Base-by-base conservation (phyloP, 441 rosid genomes). In the Populus tomentosa region DNA sequence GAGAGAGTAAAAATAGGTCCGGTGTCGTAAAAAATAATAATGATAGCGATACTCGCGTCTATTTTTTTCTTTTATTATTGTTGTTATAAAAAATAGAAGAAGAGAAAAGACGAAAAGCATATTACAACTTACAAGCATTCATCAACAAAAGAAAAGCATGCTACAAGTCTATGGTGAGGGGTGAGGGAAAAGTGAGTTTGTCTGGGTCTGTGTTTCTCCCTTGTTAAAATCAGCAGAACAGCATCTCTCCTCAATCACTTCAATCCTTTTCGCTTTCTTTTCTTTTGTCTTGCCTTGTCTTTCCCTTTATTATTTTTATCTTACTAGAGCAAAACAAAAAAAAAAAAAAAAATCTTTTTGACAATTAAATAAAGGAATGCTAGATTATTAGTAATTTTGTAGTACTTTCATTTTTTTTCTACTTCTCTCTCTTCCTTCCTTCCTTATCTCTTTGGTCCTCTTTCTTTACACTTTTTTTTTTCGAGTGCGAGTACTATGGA, bases 231-330 rank as follows among this genome's bases (percentile, higher is more conserved):
- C 63, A 76, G 38, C 50, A 63, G 65, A 53, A 7, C 10, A 56
- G 63, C 63, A 20, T 56, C 63, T 56, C 63, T 20, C 24, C 35
- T 7, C 40, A 10, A 61, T 61, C 79, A 76, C 67, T 67, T 42
- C 72, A 38, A 72, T 56, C 77, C 30, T 35, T 72, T 66, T 56
- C 80, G 30, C 67, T 35, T 16, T 72, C 75, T 83, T 81, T 16
- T 72, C 74, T 83, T 80, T 84, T 84, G 86, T 83, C 87, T 83
- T 79, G 77, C 84, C 69, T 79, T 81, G 78, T 85, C 83, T 66
- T 75, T 69, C 3, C 38, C 35, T 26, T 68, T 67, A 16, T 46
- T 28, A 42, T 20, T 10, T 18, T 16, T 74, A 46, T 18, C 20
- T 18, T 20, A 70, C 35, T 20, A 70, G 53, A 42, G 26, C n/a